These are phyloP conservation scores for Hygrophorus pudorinus DNA, from an alignment of 768 basidiomycete genomes.

Conservation along the genomic window DNA sequence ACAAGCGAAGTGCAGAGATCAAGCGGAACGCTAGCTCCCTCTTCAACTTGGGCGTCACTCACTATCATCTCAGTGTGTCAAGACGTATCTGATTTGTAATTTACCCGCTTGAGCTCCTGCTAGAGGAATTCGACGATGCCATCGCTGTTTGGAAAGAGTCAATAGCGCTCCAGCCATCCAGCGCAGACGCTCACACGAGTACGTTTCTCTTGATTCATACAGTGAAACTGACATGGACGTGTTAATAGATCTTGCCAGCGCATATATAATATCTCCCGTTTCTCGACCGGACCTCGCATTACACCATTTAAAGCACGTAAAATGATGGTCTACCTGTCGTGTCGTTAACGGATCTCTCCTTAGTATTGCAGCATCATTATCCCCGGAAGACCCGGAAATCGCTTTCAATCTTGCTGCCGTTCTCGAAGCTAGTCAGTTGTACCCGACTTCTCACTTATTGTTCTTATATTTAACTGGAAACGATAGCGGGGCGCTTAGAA, in stretches of 20 bases:
- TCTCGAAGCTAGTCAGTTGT: conserved; percentile 71
- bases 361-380: conserved; percentile 75
- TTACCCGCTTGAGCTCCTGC: neutral
- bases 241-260: conserved; percentile 74
- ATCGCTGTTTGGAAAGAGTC: conserved; percentile 83
- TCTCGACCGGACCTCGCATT: conserved; percentile 80
- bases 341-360: conserved; percentile 21
- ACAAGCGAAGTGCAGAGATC: conserved; percentile 72
- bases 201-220: conserved; percentile 18
- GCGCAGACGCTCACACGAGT: conserved; percentile 86
- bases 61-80: conserved; percentile 76
- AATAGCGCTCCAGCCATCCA: conserved; percentile 70
- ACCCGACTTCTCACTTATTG: conserved; percentile 12
- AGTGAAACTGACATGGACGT: neutral
- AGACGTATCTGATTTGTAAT: conserved; percentile 8
- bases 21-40: conserved; percentile 71
- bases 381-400: conserved; percentile 85
- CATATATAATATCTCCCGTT: conserved; percentile 75
- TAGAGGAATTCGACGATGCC: conserved; percentile 84
- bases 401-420: conserved; percentile 88
- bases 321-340: conserved; percentile 14
- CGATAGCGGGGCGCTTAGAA: conserved; percentile 65
- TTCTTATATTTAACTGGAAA: conserved; percentile 18
- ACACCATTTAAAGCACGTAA: conserved; percentile 66
- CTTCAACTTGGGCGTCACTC: conserved; percentile 83